Base-by-base conservation (phyloP, 257 asterid genomes). In the Leptodermis oblonga region DNA sequence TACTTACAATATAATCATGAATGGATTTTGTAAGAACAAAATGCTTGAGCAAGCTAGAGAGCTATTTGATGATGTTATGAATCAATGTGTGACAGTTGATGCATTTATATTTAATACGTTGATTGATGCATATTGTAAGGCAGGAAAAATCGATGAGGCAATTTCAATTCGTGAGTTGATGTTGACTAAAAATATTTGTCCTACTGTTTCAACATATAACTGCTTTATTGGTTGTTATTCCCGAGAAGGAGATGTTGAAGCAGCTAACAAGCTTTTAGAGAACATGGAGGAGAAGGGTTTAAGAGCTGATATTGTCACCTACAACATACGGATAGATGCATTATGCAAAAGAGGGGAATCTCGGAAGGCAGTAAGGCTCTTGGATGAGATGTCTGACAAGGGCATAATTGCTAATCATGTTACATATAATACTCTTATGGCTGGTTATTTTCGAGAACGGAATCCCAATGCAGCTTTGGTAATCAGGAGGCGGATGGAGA, bases 401-500 rank as follows among this genome's bases (percentile, higher is more conserved):
- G 89, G 95, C 55, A 65, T 90, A 81, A 70, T 41, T 23, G 91
- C 96, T 7, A 86, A 81, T 71, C 97, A 86, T 52, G 55, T 93
- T 67, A 88, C 91, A 6, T 93, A 90, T 73, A 93, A 90, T 70
- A 75, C 79, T 65, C 56, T 88, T 78, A 80, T 93, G 71, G 83
- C 77, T 74, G 96, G 97, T 48, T 90, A 87, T 69, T 86, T 88
- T 81, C 74, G 67, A 66, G 91, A 86, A 68, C 86, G 91, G 73
- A 88, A 86, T 74, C 78, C 80, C 22, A 79, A 36, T 37, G 95
- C 84, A 45, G 96, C 96, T 73, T 76, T 86, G 78, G 66, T 82
- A 36, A 36, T 93, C 78, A 90, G 80, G 85, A 86, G 81, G 75
- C 84, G 89, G 80, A 88, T 90, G 97, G 94, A 87, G 83, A 93